Conservation (phyloP, 495 filamentous ascomycete species). For the Mytilinidion resinicola region DNA sequence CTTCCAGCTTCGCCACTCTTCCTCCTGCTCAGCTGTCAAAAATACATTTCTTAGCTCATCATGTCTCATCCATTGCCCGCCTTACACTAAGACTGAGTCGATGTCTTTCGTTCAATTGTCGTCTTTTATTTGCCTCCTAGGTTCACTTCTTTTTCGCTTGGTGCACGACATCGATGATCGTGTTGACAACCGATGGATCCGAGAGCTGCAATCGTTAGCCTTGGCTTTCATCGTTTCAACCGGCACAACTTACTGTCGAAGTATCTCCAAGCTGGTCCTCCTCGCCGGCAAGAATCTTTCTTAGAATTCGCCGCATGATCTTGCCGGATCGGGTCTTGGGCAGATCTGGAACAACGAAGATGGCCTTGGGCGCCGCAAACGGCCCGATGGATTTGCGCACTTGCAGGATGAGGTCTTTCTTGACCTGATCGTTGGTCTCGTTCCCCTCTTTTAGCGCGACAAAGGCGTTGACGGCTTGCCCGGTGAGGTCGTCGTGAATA, state of each 20-base stretch:
- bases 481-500: constrained; percentile 84
- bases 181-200: constrained; percentile 81
- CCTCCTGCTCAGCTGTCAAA: not conserved
- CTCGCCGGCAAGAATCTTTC: constrained; percentile 94
- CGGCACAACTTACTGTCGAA: constrained; percentile 63
- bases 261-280: constrained; percentile 94
- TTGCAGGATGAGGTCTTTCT: constrained; percentile 89
- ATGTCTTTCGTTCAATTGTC: too few relatives aligned
- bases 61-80: too few relatives aligned
- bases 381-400: constrained; percentile 96
- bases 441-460: constrained; percentile 85
- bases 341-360: constrained; percentile 83
- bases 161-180: constrained; percentile 79
- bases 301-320: constrained; percentile 96
- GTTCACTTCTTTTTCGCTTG: constrained; percentile 48
- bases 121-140: not conserved
- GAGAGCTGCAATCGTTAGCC: constrained; percentile 58
- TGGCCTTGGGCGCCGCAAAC: constrained; percentile 91
- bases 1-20: not conserved
- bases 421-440: constrained; percentile 70
- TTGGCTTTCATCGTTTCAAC: not conserved
- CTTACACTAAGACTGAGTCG: too few relatives aligned
- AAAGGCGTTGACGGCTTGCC: constrained; percentile 96
- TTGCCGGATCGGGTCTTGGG: constrained; percentile 96
- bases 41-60: too few relatives aligned